phyloP scores from a whole-genome alignment of 2,329 filamentous ascomycete species.

The Diplodia mutila region DNA sequence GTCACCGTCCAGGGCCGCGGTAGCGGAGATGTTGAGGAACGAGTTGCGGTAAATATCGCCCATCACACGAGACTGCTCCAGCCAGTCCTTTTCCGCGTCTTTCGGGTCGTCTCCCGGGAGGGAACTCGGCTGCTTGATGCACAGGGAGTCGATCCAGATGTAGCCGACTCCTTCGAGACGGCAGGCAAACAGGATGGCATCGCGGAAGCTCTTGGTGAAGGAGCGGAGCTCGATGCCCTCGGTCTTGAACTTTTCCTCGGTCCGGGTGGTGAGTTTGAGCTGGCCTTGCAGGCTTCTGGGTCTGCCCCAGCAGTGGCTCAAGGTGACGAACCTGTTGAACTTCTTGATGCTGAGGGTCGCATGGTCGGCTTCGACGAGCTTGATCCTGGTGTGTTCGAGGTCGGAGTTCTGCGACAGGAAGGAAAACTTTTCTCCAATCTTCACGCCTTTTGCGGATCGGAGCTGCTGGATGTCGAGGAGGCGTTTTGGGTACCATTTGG shows the following conservation, averaged over 20 bases:
- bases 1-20: constrained; percentile 28
- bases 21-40: constrained; percentile 35
- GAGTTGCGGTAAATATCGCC: constrained; percentile 29
- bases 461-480: neutral
- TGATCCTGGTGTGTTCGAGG: neutral
- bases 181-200: constrained; percentile 27
- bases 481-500: neutral
- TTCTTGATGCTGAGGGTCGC: neutral
- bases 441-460: neutral
- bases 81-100: constrained; percentile 29
- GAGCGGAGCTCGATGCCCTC: constrained; percentile 9
- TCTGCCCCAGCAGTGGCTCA: constrained; percentile 31
- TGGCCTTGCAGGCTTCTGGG: neutral
- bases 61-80: constrained; percentile 30
- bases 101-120: neutral
- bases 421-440: neutral
- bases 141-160: constrained; percentile 29
- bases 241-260: constrained; percentile 22
- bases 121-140: constrained; percentile 14
- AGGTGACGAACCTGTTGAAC: neutral
- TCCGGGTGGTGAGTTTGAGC: constrained; percentile 22
- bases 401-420: neutral
- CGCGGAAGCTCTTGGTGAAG: constrained; percentile 28
- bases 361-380: neutral
- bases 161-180: constrained; percentile 26